These are phyloP conservation scores for Lolium perenne DNA, from an alignment of 176 grass and related monocot species.

Conservation along the genomic window DNA sequence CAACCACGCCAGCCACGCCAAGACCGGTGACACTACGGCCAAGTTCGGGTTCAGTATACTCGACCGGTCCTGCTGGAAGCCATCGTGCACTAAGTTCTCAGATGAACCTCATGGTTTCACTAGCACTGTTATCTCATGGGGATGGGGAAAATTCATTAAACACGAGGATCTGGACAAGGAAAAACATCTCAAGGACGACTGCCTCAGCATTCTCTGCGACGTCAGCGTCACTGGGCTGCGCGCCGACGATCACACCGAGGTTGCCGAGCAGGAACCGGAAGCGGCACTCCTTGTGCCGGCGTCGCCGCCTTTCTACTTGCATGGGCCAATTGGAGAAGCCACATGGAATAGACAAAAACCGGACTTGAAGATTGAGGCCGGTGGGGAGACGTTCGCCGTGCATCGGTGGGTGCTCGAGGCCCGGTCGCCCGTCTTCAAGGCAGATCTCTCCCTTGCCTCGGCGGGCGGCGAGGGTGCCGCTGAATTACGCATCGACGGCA, in stretches of 20 bases:
- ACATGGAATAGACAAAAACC: not conserved
- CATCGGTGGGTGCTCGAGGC: not conserved
- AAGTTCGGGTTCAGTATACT: not conserved
- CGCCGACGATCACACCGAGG: not conserved
- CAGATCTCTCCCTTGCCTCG: not conserved
- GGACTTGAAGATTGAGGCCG: not conserved
- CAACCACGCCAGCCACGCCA: not conserved
- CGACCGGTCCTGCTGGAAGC: not conserved
- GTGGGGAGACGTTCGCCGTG: not conserved
- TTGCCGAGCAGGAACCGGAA: not conserved
- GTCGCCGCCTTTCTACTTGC: not conserved
- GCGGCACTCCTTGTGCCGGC: no score
- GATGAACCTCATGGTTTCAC: not conserved
- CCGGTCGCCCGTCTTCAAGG: not conserved
- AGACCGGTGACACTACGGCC: not conserved
- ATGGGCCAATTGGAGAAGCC: not conserved
- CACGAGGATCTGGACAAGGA: no score
- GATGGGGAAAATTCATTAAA: no score
- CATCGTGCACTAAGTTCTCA: not conserved
- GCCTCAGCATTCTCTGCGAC: not conserved
- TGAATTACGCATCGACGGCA: not conserved
- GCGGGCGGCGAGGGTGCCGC: not conserved
- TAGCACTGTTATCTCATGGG: no score
- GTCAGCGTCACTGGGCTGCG: not conserved
- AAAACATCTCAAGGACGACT: constrained; percentile 4